phyloP scores from a whole-genome alignment of 139 green algal genomes.

The Astrephomene gubernaculifera region DNA sequence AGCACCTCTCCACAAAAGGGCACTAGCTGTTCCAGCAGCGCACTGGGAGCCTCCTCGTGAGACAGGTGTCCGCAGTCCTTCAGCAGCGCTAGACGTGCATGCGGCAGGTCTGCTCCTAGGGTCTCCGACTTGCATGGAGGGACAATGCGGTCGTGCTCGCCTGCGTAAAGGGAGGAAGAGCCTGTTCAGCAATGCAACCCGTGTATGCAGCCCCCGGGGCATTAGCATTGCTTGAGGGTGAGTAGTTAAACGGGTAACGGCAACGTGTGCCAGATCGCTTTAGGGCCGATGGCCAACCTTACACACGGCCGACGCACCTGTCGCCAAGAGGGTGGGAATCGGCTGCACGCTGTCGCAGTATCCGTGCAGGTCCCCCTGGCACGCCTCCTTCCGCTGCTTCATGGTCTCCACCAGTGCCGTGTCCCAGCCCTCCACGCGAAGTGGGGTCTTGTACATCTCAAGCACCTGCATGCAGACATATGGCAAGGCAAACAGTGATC shows the following conservation, averaged over 20 bases:
- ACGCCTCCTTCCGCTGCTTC: slow-evolving; percentile 33
- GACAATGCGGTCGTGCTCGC: slow-evolving; percentile 69
- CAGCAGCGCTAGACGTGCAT: slow-evolving; percentile 58
- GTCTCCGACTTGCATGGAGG: slow-evolving; percentile 47
- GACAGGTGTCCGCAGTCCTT: slow-evolving; percentile 80
- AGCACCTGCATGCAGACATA: slow-evolving; percentile 66
- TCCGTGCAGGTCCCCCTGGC: slow-evolving; percentile 40
- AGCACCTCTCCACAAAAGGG: slow-evolving; percentile 61
- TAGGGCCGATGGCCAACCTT: too few species aligned
- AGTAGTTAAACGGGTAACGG: too few species aligned
- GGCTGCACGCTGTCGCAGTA: slow-evolving; percentile 43
- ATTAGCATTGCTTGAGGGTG: too few species aligned
- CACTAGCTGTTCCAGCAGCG: slow-evolving; percentile 65
- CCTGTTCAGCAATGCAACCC: too few species aligned
- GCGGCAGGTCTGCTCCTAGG: slow-evolving; percentile 49
- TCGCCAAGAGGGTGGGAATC: slow-evolving; percentile 67
- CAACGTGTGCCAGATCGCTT: too few species aligned
- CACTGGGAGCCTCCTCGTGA: slow-evolving; percentile 75
- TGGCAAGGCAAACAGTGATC: too few species aligned
- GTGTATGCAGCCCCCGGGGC: too few species aligned
- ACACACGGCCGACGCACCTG: too few species aligned
- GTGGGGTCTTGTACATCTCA: slow-evolving; percentile 77
- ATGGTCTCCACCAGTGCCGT: slow-evolving; percentile 69
- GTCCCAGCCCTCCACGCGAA: slow-evolving; percentile 79
- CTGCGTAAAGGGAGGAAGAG: too few species aligned